Evolutionary conservation across 108 stramenopile genomes (phyloP).

Genomic region (Pseudonitzschia multiseries): DNA sequence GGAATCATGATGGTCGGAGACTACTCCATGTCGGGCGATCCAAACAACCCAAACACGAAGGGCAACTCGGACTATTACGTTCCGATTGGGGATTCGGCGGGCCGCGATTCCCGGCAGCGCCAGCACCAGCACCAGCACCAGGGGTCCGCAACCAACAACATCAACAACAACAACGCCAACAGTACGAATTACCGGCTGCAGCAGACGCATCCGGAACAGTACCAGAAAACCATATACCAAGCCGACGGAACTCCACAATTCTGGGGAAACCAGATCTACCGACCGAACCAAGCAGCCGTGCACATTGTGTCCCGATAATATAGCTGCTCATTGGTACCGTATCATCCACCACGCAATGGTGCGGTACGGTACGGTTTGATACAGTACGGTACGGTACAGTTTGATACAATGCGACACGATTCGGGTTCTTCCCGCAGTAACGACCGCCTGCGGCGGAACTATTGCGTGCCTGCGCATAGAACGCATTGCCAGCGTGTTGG

Average conservation of each 20-base stretch:
- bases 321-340: background rate
- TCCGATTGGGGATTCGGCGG: conserved; percentile 40
- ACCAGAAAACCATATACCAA: conserved; percentile 70
- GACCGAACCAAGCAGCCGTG: conserved; percentile 85
- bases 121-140: background rate
- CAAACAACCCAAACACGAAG: background rate
- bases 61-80: conserved; percentile 77
- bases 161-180: too few relatives aligned
- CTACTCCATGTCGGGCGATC: conserved; percentile 9
- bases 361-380: too few relatives aligned
- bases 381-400: background rate
- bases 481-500: too few relatives aligned
- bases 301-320: background rate
- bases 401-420: too few relatives aligned
- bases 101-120: background rate
- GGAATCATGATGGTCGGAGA: conserved; percentile 29
- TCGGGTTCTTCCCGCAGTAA: too few relatives aligned
- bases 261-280: conserved; percentile 84
- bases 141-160: too few relatives aligned
- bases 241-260: conserved; percentile 84
- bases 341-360: too few relatives aligned
- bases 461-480: too few relatives aligned
- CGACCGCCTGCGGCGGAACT: too few relatives aligned
- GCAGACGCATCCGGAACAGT: conserved; percentile 15
- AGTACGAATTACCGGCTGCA: background rate